Evolutionary conservation across 2,329 filamentous ascomycete species (phyloP).

Genomic region (Epichloe gansuensis): DNA sequence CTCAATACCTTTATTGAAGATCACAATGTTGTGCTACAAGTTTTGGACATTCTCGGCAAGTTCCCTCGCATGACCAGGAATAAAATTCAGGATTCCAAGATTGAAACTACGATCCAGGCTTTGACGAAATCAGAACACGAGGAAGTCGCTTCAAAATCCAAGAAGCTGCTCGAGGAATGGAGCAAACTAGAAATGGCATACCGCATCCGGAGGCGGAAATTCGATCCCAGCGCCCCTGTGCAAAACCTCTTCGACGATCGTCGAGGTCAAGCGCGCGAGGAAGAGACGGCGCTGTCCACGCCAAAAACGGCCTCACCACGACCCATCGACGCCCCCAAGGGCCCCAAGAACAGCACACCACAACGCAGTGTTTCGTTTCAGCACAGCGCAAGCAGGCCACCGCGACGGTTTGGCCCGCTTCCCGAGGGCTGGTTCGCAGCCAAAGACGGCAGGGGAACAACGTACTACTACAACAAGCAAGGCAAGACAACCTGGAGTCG

Average conservation of each 20-base stretch:
- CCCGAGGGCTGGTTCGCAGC: conserved; percentile 81
- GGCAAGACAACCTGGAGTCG: conserved; percentile 73
- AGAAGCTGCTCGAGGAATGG: conserved; percentile 69
- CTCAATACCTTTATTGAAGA: conserved; percentile 81
- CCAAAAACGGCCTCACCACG: conserved; percentile 31
- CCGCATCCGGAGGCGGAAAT: conserved; percentile 81
- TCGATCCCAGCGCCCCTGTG: conserved; percentile 52
- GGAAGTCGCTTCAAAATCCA: conserved; percentile 60
- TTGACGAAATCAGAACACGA: conserved; percentile 59
- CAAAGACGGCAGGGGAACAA: conserved; percentile 55
- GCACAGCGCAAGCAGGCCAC: conserved; percentile 35
- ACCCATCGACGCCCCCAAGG: conserved; percentile 42
- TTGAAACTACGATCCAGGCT: conserved; percentile 67
- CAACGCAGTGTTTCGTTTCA: conserved; percentile 43
- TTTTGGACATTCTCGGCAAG: conserved; percentile 77
- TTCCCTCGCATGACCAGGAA: conserved; percentile 88
- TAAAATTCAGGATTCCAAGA: conserved; percentile 94
- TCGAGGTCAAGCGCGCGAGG: conserved; percentile 35
- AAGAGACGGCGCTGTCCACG: conserved; percentile 23
- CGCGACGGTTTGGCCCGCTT: conserved; percentile 42
- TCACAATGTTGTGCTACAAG: conserved; percentile 76
- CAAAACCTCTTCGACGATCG: conserved; percentile 52
- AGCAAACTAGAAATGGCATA: conserved; percentile 82
- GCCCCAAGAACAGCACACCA: conserved; percentile 46
- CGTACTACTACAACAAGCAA: conserved; percentile 75